These are phyloP conservation scores for Boletus subparvulus DNA, from an alignment of 768 basidiomycete species.

Conservation along the genomic window DNA sequence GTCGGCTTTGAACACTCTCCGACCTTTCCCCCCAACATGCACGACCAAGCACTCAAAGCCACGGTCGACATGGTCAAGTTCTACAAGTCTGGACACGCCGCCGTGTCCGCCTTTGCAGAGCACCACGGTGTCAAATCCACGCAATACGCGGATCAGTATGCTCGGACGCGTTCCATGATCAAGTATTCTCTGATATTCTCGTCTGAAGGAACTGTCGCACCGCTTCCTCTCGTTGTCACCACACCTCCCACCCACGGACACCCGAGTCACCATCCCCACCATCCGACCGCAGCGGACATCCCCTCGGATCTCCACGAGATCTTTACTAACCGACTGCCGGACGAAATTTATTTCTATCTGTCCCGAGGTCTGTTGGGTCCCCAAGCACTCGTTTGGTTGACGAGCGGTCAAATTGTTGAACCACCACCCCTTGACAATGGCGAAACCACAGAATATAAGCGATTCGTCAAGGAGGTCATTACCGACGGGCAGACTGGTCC, in stretches of 20 bases:
- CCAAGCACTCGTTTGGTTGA: slow-evolving; percentile 93
- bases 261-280: slow-evolving; percentile 58
- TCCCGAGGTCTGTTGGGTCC: slow-evolving; percentile 89
- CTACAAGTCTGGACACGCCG: slow-evolving; percentile 85
- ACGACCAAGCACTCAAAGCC: slow-evolving; percentile 79
- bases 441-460: slow-evolving; percentile 90
- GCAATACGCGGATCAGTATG: slow-evolving; percentile 82
- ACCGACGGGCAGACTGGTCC: slow-evolving; percentile 95
- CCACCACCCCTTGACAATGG: slow-evolving; percentile 91
- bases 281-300: slow-evolving; percentile 83
- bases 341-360: slow-evolving; percentile 95
- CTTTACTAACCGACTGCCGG: slow-evolving; percentile 91
- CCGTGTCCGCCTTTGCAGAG: slow-evolving; percentile 73
- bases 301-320: slow-evolving; percentile 91
- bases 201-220: slow-evolving; percentile 79
- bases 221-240: slow-evolving; percentile 71
- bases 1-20: slow-evolving; percentile 84
- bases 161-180: slow-evolving; percentile 87
- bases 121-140: slow-evolving; percentile 80
- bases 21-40: slow-evolving; percentile 78
- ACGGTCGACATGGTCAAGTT: slow-evolving; percentile 91
- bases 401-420: slow-evolving; percentile 80
- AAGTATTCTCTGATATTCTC: slow-evolving; percentile 89
- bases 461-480: slow-evolving; percentile 94
- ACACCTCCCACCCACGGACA: slow-evolving; percentile 48